Evolutionary conservation across 148 eudicot genomes (phyloP).

Genomic region (Camellia sinensis): DNA sequence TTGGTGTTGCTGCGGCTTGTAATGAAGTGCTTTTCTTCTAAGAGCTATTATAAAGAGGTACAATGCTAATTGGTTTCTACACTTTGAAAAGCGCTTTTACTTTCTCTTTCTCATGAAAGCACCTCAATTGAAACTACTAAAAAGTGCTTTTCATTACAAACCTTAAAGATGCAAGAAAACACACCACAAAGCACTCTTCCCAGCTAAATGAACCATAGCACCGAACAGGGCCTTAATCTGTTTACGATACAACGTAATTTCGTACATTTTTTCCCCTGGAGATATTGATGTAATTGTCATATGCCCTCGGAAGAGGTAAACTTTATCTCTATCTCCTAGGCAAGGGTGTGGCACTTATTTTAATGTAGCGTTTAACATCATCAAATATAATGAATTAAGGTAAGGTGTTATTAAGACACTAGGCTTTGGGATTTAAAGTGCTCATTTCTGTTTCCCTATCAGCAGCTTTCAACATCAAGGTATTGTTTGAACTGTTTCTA

Average conservation of each 20-base stretch:
- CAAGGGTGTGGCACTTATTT: neutral
- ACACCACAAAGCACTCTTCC: neutral
- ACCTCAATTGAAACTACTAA: neutral
- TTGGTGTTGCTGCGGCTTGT: neutral
- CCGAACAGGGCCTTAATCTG: slow-evolving; percentile 1
- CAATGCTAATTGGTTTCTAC: slow-evolving; percentile 3
- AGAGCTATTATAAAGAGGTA: neutral
- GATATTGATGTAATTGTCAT: neutral
- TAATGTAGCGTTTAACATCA: neutral
- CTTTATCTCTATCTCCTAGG: neutral
- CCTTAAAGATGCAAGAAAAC: neutral
- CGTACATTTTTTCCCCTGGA: neutral
- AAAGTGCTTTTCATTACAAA: neutral
- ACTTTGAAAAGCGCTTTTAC: neutral
- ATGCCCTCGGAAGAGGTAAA: neutral
- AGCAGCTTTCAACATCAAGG: slow-evolving; percentile 1
- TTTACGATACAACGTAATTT: neutral
- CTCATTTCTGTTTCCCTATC: neutral
- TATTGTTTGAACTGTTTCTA: neutral
- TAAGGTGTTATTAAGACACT: neutral
- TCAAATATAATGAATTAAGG: neutral
- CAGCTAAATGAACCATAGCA: neutral
- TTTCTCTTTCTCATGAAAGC: neutral
- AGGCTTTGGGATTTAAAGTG: neutral
- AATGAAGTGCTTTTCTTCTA: neutral